Evolutionary conservation across 371 early-diverging fungal species (phyloP), one percentile per base, ranked within the genome.

Genomic region (Apophysomyces variabilis): DNA sequence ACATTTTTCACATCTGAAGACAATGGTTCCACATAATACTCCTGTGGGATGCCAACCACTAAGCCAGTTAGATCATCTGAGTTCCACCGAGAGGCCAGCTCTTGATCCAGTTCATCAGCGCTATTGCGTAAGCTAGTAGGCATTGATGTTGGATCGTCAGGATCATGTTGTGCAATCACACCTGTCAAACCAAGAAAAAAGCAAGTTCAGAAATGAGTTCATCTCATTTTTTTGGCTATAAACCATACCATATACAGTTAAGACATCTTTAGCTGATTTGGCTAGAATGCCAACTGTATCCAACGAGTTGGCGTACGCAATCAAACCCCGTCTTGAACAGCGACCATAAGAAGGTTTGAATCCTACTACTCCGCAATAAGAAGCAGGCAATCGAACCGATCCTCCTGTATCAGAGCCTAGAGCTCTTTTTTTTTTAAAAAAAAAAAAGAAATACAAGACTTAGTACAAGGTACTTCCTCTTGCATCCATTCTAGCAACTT

Each of bases 331-430:
- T n/a, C 98, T 83, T 47, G 97, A 96, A 50, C 90, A 82, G 44
- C 85, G 85, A 0, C 98, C 98, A 73, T 95, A 97, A 0, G 90
- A 88, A 13, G 98, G 98, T 69, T 97, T 97, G 73, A 94, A 95
- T 5, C 97, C 98, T 16, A 93, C 88, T 1, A 97, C 81, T 12
- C 96, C 96, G 74, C 96, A 96, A 73, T 95, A 97, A 3, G 97
- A 87, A 1, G 96, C 98, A 1, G 98, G 98, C 37, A 96, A 81
- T 37, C 98, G 83, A 4, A 96, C 93, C 1, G 96, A 96, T 32
- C 98, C 98, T 58, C 98, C 98, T 0, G 98, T 97, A 67, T 97
- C 98, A 1, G 96, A 94, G 5, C 97, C 98, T 50, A 96, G 66
- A 5, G 91, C 87, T 61, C 95, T 87, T 70, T 43, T 21, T 37